Percentiles rank a stretch among this genome's conserved stretches.
These are phyloP conservation scores for Solanum hybrid DNA, from an alignment of 305 asterid genomes.

Conservation along the genomic window DNA sequence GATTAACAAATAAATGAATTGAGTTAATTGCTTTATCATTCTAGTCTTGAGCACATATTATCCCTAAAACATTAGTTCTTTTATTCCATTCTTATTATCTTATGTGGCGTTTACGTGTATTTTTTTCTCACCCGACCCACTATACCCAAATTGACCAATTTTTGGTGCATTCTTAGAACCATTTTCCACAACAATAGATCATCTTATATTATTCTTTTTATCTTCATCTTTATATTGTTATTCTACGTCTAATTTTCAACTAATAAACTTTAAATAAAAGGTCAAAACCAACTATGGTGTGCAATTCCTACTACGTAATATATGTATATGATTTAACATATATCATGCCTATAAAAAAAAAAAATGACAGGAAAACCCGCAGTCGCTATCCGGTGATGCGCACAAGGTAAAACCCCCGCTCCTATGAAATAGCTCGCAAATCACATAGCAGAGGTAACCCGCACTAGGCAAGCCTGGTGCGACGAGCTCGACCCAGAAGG, in stretches of 20 bases:
- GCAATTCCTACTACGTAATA: background rate
- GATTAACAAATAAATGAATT: background rate
- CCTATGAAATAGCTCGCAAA: no score
- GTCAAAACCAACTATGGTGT: background rate
- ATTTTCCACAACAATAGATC: background rate
- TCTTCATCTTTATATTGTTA: background rate
- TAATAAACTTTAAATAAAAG: background rate
- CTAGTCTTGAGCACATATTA: background rate
- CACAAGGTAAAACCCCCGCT: no score
- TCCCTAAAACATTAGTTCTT: background rate
- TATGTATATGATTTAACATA: background rate
- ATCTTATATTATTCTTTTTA: no score
- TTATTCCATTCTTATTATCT: background rate
- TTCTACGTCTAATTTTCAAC: background rate
- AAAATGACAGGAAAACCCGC: no score
- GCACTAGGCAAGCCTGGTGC: no score
- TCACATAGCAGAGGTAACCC: no score
- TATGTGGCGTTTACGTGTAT: background rate
- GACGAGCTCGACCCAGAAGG: no score
- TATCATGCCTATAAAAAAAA: background rate
- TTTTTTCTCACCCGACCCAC: background rate
- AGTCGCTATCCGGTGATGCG: rapidly evolving
- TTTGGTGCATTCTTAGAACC: background rate
- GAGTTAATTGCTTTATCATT: background rate
- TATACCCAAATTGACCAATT: background rate